Conservation (phyloP, 345 rosid species). For the Eutrema heterophyllum region DNA sequence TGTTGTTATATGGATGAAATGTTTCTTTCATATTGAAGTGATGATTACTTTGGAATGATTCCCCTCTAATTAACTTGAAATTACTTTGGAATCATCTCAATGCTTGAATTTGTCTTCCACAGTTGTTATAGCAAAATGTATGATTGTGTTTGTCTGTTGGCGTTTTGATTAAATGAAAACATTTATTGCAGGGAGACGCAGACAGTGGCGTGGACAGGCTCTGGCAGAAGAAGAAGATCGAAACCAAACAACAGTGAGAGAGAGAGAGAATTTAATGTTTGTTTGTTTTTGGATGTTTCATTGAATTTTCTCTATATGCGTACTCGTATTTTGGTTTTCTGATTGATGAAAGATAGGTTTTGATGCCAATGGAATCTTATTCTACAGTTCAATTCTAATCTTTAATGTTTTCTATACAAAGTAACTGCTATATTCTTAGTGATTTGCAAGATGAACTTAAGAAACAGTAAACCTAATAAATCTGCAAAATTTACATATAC, state of each 20-base stretch:
- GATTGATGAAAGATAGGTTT: not conserved
- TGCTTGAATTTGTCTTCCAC: not conserved
- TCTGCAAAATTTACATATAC: no score
- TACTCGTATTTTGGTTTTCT: not conserved
- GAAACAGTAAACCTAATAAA: not conserved
- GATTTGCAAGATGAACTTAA: no score
- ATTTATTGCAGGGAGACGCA: conserved; percentile 51
- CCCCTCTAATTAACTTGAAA: not conserved
- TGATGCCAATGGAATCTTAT: not conserved
- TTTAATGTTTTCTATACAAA: not conserved
- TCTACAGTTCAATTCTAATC: not conserved
- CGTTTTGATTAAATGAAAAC: not conserved
- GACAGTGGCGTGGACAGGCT: conserved; percentile 70
- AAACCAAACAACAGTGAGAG: conserved; percentile 22
- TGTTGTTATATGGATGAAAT: no score
- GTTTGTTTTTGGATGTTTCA: not conserved
- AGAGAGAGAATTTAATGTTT: not conserved
- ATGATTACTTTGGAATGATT: no score
- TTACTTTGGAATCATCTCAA: not conserved
- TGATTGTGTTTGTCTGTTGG: not conserved
- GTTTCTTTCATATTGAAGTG: no score
- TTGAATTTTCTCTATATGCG: not conserved
- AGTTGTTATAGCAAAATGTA: not conserved
- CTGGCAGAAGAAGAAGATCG: conserved; percentile 42
- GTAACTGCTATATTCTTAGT: not conserved